phyloP scores from a whole-genome alignment of 106 monocot species.

The Phalaenopsis aphrodite region DNA sequence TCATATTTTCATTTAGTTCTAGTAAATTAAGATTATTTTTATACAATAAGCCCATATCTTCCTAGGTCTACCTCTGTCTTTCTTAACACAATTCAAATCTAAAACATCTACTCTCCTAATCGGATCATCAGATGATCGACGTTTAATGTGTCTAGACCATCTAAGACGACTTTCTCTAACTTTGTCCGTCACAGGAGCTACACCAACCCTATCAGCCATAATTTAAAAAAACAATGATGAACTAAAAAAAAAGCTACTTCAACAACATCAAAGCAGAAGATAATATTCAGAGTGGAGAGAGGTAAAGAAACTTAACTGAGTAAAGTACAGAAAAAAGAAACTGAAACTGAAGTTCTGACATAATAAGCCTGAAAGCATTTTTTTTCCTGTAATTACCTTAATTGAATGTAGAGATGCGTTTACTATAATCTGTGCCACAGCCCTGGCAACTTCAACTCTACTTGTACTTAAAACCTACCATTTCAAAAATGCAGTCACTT shows the following conservation, averaged over 20 bases:
- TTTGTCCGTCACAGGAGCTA: not conserved
- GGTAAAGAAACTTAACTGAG: not conserved
- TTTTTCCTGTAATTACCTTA: not conserved
- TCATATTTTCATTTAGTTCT: too few species aligned
- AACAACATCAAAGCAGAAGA: too few species aligned
- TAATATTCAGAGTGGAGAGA: not conserved
- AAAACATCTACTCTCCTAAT: too few species aligned
- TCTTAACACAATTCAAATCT: too few species aligned
- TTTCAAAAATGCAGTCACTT: not conserved
- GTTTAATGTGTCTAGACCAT: too few species aligned
- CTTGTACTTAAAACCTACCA: not conserved
- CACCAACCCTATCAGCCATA: too few species aligned
- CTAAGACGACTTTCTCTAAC: too few species aligned
- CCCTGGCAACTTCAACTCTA: not conserved
- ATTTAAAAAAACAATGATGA: not conserved
- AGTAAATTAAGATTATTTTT: too few species aligned
- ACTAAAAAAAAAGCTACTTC: too few species aligned
- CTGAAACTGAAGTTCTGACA: not conserved
- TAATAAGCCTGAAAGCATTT: not conserved
- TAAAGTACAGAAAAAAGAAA: not conserved
- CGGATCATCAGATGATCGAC: too few species aligned
- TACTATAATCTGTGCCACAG: not conserved
- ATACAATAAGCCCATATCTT: too few species aligned
- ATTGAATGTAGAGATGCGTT: not conserved
- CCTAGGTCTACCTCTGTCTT: too few species aligned